Evolutionary conservation across 2,329 filamentous ascomycete species (phyloP), one percentile per base, ranked within the genome.

Genomic region (Penicillium hordei): DNA sequence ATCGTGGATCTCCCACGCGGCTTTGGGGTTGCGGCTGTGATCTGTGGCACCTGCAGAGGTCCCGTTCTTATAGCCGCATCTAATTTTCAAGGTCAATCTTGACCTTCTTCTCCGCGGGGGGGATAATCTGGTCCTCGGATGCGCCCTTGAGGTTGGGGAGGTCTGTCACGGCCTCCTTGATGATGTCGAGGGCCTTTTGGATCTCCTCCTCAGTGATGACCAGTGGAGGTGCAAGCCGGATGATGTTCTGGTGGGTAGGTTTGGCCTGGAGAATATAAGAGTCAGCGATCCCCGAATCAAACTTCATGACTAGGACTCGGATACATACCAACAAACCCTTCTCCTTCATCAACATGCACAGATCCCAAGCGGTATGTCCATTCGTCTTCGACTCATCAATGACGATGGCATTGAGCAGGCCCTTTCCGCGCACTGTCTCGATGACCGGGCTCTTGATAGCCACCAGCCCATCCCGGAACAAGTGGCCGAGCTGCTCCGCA

Each of bases 171-270:
- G 93, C 88, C 72, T 93, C 87, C 61, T 86, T 83, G 72, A 99
- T 96, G 70, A 94, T 93, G 52, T 75, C 75, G 54, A 97, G 75
- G 1, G 93, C 89, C 71, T 86, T 84, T 66, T 86, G 83, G 65
- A 99, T 88, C 78, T 99, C 86, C 59, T 88, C 84, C 71, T 97
- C 92, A 27, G 88, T 92, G 70, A 99, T 97, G 64, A 99, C 92
- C 54, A 99, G 82, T 21, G 94, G 94, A 46, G 94, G 94, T n/a
- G 94, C 94, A 61, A 99, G 89, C 57, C 94, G 90, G 74, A 99
- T 99, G 75, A 99, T 97, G 78, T 97, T 97, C 72, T 96, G 89
- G 77, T 99, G 94, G 7, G 94, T 99, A 31, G 94, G 94, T 84
- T 99, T 99, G 69, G 94, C 94, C 91, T 96, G 74, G n/a, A 36